These are phyloP conservation scores for Mollisiaceae sp. DNA, from an alignment of 2,329 filamentous ascomycete genomes.

Conservation along the genomic window DNA sequence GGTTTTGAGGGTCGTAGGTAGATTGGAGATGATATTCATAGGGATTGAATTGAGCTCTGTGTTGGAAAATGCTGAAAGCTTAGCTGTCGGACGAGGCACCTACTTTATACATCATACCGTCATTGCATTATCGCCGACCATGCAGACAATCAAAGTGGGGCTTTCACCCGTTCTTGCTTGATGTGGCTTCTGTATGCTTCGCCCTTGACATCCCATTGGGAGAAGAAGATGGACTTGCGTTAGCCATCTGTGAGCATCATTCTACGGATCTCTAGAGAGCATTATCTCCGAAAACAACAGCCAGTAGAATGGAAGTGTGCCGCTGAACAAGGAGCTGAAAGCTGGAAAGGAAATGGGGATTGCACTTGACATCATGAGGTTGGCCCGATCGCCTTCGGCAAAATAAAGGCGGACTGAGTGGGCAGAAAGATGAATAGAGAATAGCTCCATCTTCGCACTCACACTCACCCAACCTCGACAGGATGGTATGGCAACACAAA, in stretches of 20 bases:
- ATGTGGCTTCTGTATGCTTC: background rate
- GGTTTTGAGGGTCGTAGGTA: constrained; percentile 9
- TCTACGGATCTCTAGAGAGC: background rate
- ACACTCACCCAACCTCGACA: background rate
- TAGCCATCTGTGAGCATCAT: background rate
- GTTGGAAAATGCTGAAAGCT: background rate
- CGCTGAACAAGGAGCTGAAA: background rate
- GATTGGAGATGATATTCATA: constrained; percentile 7
- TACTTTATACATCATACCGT: background rate
- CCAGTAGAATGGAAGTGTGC: background rate
- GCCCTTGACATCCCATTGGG: background rate
- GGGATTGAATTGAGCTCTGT: background rate
- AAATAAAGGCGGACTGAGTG: no score
- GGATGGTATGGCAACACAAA: background rate
- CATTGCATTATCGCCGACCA: constrained; percentile 1
- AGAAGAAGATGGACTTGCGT: background rate
- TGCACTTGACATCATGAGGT: background rate
- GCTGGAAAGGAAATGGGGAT: background rate
- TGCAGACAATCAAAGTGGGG: background rate
- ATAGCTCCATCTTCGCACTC: background rate
- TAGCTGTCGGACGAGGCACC: background rate
- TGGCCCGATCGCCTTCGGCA: no score
- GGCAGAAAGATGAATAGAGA: no score
- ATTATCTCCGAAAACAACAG: background rate
- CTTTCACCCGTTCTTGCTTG: background rate